These are phyloP conservation scores for Blastobotrys buckinghamii DNA, from an alignment of 1,139 yeast genomes.

Conservation along the genomic window DNA sequence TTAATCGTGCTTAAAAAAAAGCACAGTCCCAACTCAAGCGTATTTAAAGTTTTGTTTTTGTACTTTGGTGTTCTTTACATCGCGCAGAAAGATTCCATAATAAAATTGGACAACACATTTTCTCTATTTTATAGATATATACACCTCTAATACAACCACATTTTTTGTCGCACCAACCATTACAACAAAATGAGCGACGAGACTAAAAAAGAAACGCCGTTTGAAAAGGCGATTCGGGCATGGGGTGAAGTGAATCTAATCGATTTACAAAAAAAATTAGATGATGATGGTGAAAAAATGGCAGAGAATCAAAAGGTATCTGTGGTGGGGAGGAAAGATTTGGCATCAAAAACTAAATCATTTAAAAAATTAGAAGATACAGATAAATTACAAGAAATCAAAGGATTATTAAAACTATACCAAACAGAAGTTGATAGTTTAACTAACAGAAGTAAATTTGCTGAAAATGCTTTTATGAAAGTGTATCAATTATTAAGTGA, in stretches of 20 bases:
- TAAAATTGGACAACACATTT: no score
- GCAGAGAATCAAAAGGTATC: slow-evolving; percentile 66
- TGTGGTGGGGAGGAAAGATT: slow-evolving; percentile 59
- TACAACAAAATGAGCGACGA: not conserved
- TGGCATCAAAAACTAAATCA: slow-evolving; percentile 77
- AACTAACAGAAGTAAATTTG: slow-evolving; percentile 68
- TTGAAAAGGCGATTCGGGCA: slow-evolving; percentile 60
- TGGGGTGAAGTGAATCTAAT: slow-evolving; percentile 78
- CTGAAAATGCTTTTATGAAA: slow-evolving; percentile 68
- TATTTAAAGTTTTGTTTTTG: no score
- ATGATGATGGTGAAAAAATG: slow-evolving; percentile 66
- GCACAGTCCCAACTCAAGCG: no score
- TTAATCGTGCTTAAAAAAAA: no score
- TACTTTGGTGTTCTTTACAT: no score
- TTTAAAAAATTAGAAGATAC: slow-evolving; percentile 67
- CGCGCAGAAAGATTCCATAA: no score
- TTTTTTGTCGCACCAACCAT: no score
- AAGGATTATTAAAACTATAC: slow-evolving; percentile 66
- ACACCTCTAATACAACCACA: no score
- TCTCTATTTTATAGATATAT: no score
- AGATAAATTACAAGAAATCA: slow-evolving; percentile 60
- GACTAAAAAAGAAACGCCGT: slow-evolving; percentile 24
- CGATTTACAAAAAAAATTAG: slow-evolving; percentile 61
- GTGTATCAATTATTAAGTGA: slow-evolving; percentile 74
- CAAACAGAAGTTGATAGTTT: slow-evolving; percentile 83